Conservation (phyloP, 1,139 yeast genomes). For the Komagataea norvegica region DNA sequence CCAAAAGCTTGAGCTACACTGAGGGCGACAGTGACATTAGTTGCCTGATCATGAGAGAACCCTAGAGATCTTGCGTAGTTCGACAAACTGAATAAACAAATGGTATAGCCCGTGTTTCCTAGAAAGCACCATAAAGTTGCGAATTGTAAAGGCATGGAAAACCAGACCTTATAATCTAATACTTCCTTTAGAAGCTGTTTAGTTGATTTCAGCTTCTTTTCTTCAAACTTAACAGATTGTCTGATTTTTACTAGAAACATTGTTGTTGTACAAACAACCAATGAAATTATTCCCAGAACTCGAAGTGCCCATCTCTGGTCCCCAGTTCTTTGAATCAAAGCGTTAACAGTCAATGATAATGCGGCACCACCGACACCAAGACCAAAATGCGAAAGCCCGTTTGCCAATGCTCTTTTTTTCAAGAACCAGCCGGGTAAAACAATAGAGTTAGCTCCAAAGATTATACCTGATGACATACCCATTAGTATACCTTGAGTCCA, state of each 20-base stretch:
- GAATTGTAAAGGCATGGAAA: conserved; percentile 30
- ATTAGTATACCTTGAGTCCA: conserved; percentile 51
- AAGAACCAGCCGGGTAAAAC: conserved; percentile 63
- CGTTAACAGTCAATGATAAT: conserved; percentile 46
- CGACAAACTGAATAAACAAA: conserved; percentile 46
- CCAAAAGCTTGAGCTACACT: conserved; percentile 53
- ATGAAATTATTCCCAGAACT: conserved; percentile 44
- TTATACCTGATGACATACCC: conserved; percentile 48
- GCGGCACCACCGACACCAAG: conserved; percentile 65
- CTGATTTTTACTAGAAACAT: conserved; percentile 25
- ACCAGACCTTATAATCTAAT: conserved; percentile 25
- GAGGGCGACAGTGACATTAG: conserved; percentile 45
- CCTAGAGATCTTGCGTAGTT: conserved; percentile 50
- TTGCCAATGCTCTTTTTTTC: conserved; percentile 51
- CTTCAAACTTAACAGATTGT: conserved; percentile 32
- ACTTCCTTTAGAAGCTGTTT: conserved; percentile 27
- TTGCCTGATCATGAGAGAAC: conserved; percentile 40
- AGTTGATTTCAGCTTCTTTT: conserved; percentile 30
- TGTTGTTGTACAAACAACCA: conserved; percentile 37
- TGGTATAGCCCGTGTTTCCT: conserved; percentile 40
- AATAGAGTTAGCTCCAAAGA: conserved; percentile 49
- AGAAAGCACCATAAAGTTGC: conserved; percentile 38
- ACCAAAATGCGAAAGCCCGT: conserved; percentile 58
- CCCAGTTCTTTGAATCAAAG: conserved; percentile 42
- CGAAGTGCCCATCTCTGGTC: conserved; percentile 58